Conservation (phyloP, 106 monocot genomes). For the Dioscorea dumetorum region DNA sequence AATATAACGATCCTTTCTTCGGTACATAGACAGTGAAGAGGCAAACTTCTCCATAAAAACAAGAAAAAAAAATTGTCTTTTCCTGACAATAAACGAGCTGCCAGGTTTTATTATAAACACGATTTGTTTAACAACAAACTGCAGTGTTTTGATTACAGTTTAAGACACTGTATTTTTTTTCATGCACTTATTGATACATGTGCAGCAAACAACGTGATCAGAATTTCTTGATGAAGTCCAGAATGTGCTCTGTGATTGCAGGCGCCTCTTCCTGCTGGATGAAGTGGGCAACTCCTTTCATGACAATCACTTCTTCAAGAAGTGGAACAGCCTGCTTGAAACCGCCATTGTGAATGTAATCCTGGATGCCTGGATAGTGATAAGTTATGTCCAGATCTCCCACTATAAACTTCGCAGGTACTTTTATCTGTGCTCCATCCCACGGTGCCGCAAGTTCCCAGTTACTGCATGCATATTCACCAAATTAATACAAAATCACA, state of each 20-base stretch:
- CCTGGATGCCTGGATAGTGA: conserved; percentile 11
- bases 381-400: conserved; percentile 38
- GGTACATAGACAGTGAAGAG: no score
- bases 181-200: no score
- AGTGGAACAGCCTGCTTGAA: conserved; percentile 45
- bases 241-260: conserved; percentile 35
- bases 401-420: conserved; percentile 46
- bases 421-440: conserved; percentile 38
- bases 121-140: no score
- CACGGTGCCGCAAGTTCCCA: conserved; percentile 53
- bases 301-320: conserved; percentile 38
- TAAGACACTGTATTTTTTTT: no score
- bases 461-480: conserved; percentile 23
- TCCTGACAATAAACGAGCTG: no score
- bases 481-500: not conserved
- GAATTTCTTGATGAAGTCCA: conserved; percentile 35
- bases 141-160: no score
- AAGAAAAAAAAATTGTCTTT: no score
- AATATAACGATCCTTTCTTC: no score
- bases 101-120: no score
- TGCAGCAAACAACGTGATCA: conserved; percentile 2
- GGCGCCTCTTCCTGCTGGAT: conserved; percentile 51
- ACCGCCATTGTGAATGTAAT: conserved; percentile 50
- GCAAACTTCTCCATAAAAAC: no score
- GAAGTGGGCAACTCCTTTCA: conserved; percentile 53